These are phyloP conservation scores for Biancaea sappan DNA, from an alignment of 306 rosid genomes.

Conservation along the genomic window DNA sequence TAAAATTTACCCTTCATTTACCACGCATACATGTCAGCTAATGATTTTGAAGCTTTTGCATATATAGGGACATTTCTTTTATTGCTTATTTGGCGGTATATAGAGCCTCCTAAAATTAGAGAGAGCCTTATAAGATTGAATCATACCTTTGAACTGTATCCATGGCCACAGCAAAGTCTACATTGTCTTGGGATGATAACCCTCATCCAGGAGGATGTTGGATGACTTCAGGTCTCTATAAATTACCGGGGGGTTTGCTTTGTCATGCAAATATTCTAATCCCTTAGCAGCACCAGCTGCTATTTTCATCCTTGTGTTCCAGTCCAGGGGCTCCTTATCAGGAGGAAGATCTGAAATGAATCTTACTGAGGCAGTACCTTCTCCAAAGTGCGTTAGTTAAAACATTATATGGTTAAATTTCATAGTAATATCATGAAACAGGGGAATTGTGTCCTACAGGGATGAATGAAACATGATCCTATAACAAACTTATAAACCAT, in stretches of 20 bases:
- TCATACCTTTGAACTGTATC: not conserved
- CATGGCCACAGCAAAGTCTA: not conserved
- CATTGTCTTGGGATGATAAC: conserved; percentile 70
- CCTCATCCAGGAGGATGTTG: conserved; percentile 78
- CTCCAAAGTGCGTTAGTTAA: not conserved
- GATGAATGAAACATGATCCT: not conserved
- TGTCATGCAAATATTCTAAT: conserved; percentile 82
- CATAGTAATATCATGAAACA: conserved; percentile 3
- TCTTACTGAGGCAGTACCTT: not conserved
- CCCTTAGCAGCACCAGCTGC: conserved; percentile 87
- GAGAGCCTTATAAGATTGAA: not conserved
- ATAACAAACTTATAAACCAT: not conserved
- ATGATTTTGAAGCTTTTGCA: not conserved
- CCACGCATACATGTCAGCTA: not conserved
- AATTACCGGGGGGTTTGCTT: conserved; percentile 70
- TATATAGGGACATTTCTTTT: not conserved
- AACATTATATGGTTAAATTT: not conserved
- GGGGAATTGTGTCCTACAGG: not conserved
- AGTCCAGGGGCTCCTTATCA: conserved; percentile 68
- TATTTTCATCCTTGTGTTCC: conserved; percentile 90
- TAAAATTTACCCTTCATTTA: not conserved
- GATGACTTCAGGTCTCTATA: conserved; percentile 83
- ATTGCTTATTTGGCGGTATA: not conserved
- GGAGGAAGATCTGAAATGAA: conserved; percentile 61
- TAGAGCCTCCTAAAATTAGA: not conserved